These are phyloP conservation scores for Chlamydomonas reinhardtii DNA, from an alignment of 163 green algal genomes.

Conservation along the genomic window DNA sequence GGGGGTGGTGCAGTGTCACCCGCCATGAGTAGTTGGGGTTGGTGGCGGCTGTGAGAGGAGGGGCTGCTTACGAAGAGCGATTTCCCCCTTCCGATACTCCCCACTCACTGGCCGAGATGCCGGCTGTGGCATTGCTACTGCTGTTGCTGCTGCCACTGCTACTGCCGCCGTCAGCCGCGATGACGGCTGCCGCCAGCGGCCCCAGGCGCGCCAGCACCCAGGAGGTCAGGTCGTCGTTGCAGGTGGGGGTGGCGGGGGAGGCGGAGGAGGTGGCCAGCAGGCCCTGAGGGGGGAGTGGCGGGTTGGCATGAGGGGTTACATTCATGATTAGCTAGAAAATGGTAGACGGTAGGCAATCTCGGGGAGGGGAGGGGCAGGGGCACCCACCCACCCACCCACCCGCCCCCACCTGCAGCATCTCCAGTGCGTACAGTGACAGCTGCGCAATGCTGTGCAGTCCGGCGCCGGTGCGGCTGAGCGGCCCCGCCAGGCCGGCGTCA, in stretches of 20 bases:
- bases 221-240: slow-evolving; percentile 4
- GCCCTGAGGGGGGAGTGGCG: neutral
- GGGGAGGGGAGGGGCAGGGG: too few relatives aligned
- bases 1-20: too few relatives aligned
- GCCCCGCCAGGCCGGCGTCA: slow-evolving; percentile 4
- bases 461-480: neutral
- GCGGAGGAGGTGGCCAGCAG: neutral
- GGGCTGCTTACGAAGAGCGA: too few relatives aligned
- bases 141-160: neutral
- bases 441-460: slow-evolving; percentile 19
- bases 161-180: neutral
- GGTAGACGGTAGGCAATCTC: too few relatives aligned
- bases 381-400: too few relatives aligned
- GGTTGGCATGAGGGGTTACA: neutral
- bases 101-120: neutral
- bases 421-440: slow-evolving; percentile 12
- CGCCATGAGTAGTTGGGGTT: too few relatives aligned
- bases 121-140: neutral
- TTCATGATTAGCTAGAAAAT: too few relatives aligned
- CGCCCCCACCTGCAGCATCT: slow-evolving; percentile 23
- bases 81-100: too few relatives aligned
- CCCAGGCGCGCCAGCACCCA: slow-evolving; percentile 6
- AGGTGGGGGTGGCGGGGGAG: slow-evolving; percentile 2
- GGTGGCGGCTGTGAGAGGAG: too few relatives aligned
- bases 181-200: neutral